These are phyloP conservation scores for Lachnellula occidentalis DNA, from an alignment of 2,329 filamentous ascomycete genomes.

Conservation along the genomic window DNA sequence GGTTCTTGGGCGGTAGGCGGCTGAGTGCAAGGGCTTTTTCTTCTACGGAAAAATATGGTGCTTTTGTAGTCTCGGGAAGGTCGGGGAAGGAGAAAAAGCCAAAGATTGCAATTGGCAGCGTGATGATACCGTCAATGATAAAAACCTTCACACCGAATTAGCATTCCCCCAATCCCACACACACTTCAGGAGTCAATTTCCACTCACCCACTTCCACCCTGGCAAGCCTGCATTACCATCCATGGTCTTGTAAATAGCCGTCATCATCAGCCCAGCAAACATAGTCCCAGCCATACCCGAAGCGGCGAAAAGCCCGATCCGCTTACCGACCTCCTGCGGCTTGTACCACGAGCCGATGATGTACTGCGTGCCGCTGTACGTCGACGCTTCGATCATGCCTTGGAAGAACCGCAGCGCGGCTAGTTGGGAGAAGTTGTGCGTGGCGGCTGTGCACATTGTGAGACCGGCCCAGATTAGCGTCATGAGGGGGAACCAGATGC, in stretches of 20 bases:
- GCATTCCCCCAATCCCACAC: background rate
- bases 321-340: constrained; percentile 51
- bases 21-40: background rate
- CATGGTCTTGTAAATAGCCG: constrained; percentile 41
- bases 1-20: background rate
- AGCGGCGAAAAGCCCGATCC: constrained; percentile 51
- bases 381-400: constrained; percentile 39
- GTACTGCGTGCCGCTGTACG: constrained; percentile 52
- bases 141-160: constrained; percentile 38
- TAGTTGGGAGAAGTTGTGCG: constrained; percentile 45
- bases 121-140: constrained; percentile 36
- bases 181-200: background rate
- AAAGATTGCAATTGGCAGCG: constrained; percentile 22
- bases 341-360: constrained; percentile 55
- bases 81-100: constrained; percentile 28
- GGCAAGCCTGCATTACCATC: constrained; percentile 41
- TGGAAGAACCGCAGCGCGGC: constrained; percentile 51
- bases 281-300: constrained; percentile 7
- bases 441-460: constrained; percentile 54
- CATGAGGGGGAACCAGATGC: constrained; percentile 49
- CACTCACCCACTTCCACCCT: constrained; percentile 46
- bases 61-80: constrained; percentile 33
- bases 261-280: constrained; percentile 50
- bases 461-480: constrained; percentile 49
- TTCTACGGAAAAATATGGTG: constrained; percentile 30